Evolutionary conservation across 2,329 filamentous ascomycete species (phyloP).

Genomic region (Trichoderma breve): DNA sequence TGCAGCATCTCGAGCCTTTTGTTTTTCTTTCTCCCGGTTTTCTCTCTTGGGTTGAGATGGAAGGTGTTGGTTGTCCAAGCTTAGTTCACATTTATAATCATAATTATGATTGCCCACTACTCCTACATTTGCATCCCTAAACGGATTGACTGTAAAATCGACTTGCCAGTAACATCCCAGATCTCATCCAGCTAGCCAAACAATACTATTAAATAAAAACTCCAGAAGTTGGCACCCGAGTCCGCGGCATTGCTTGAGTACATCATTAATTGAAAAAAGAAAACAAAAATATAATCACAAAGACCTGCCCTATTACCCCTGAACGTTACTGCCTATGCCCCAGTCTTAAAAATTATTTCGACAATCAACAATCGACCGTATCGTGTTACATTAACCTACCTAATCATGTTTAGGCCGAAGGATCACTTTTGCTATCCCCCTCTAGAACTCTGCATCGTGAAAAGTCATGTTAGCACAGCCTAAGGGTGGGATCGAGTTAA

Average conservation of each 20-base stretch:
- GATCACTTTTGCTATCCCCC: conserved; percentile 53
- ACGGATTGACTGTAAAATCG: background rate
- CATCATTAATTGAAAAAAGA: background rate
- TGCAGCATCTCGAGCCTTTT: background rate
- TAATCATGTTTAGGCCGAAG: conserved; percentile 43
- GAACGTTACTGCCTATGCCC: background rate
- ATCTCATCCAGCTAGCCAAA: background rate
- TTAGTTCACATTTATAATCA: background rate
- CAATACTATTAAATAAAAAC: background rate
- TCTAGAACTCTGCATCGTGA: conserved; percentile 47
- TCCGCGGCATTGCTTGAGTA: background rate
- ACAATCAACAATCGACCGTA: background rate
- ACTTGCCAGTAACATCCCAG: background rate
- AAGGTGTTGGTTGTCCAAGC: background rate
- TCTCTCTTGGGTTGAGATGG: too few species aligned
- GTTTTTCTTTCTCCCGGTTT: background rate
- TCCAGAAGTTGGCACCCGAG: background rate
- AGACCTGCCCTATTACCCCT: background rate
- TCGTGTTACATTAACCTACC: background rate
- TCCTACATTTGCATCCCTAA: background rate
- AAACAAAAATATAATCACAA: background rate
- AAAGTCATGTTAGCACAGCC: background rate
- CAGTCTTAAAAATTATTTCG: background rate
- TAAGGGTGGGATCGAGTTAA: background rate
- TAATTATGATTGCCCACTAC: background rate